phyloP scores from a whole-genome alignment of 768 basidiomycete species.

The Mycena rosella region DNA sequence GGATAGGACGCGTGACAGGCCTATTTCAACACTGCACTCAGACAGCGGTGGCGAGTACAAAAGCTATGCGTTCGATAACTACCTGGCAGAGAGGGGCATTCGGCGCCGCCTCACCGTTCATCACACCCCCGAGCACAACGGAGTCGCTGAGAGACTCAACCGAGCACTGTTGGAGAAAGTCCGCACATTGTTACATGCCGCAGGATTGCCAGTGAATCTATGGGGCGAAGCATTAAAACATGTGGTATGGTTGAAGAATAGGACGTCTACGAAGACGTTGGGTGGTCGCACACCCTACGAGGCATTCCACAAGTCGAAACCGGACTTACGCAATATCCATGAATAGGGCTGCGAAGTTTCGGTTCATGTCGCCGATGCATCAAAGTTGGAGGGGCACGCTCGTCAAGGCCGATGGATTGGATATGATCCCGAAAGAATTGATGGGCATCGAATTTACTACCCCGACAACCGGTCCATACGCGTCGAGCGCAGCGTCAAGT shows the following conservation, averaged over 20 bases:
- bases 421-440: conserved; percentile 39
- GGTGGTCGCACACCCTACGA: conserved; percentile 35
- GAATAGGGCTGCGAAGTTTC: too few relatives aligned
- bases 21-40: conserved; percentile 44
- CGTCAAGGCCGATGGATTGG: conserved; percentile 50
- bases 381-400: conserved; percentile 43
- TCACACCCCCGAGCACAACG: too few relatives aligned
- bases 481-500: too few relatives aligned
- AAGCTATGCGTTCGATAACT: conserved; percentile 36
- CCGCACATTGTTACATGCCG: conserved; percentile 45
- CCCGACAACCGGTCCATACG: too few relatives aligned
- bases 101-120: conserved; percentile 39
- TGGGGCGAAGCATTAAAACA: conserved; percentile 42
- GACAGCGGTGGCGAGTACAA: conserved; percentile 48
- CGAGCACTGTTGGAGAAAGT: conserved; percentile 45
- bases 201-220: conserved; percentile 43
- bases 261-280: conserved; percentile 38
- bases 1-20: too few relatives aligned
- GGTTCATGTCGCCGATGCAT: conserved; percentile 35
- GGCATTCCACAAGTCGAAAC: too few relatives aligned
- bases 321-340: too few relatives aligned
- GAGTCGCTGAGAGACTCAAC: conserved; percentile 53
- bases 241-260: conserved; percentile 44
- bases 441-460: too few relatives aligned
- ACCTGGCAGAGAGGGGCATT: conserved; percentile 38